Evolutionary conservation across 805 yeast genomes (phyloP).

Genomic region (Nakazawaea laoshanensis): DNA sequence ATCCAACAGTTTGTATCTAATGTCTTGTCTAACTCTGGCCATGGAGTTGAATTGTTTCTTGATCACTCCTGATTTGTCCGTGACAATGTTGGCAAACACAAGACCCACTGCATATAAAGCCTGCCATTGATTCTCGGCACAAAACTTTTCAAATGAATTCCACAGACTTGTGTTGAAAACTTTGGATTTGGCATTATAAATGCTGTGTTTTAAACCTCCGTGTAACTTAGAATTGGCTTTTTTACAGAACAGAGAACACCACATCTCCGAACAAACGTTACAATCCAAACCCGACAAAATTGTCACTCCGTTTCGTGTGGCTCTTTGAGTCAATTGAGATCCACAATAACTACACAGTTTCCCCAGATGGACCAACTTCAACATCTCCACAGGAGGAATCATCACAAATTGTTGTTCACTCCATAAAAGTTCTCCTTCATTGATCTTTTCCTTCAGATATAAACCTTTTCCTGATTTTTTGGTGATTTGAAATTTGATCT

Average conservation of each 20-base stretch:
- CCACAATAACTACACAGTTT: conserved; percentile 74
- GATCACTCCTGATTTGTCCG: conserved; percentile 33
- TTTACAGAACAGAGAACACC: conserved; percentile 66
- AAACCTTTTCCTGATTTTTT: conserved; percentile 54
- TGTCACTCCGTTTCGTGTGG: conserved; percentile 20
- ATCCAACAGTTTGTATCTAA: conserved; percentile 50
- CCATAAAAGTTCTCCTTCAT: conserved; percentile 43
- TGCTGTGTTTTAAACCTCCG: conserved; percentile 45
- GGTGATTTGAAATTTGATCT: conserved; percentile 39
- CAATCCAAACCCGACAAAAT: conserved; percentile 53
- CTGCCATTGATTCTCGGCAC: conserved; percentile 57
- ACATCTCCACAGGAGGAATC: conserved; percentile 61
- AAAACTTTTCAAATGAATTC: conserved; percentile 48
- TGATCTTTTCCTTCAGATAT: conserved; percentile 37
- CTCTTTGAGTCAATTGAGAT: conserved; percentile 29
- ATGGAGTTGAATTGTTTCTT: conserved; percentile 46
- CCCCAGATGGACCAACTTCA: conserved; percentile 48
- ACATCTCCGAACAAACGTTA: conserved; percentile 50
- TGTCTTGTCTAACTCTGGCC: conserved; percentile 63
- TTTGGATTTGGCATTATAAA: conserved; percentile 14
- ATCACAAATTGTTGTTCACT: conserved; percentile 47
- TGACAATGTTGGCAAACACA: conserved; percentile 36
- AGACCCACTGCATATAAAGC: conserved; percentile 60
- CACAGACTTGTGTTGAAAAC: conserved; percentile 39
- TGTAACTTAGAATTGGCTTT: conserved; percentile 41